Percentiles rank a stretch among this genome's conserved stretches.
These are phyloP conservation scores for Podospora pseudoanserina DNA, from an alignment of 495 filamentous ascomycete species.

Conservation along the genomic window DNA sequence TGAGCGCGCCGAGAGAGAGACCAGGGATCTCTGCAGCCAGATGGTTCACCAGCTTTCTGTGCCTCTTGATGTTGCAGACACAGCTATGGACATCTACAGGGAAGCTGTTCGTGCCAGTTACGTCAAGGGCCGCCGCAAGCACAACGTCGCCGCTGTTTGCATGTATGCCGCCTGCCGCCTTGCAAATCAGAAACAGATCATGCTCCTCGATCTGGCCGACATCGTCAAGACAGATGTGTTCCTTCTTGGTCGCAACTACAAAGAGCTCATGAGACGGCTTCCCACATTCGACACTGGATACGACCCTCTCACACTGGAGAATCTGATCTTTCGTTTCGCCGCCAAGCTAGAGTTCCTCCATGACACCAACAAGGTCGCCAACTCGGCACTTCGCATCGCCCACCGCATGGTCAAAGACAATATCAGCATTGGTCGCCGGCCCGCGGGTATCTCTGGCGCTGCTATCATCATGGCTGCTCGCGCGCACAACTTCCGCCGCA, in stretches of 20 bases:
- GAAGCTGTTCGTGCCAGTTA: slow-evolving; percentile 75
- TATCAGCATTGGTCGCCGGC: slow-evolving; percentile 89
- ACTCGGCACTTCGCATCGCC: slow-evolving; percentile 78
- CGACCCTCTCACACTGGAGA: slow-evolving; percentile 69
- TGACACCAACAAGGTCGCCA: slow-evolving; percentile 71
- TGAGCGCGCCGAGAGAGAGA: slow-evolving; percentile 69
- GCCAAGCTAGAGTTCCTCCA: slow-evolving; percentile 82
- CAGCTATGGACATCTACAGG: slow-evolving; percentile 70
- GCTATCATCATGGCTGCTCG: slow-evolving; percentile 90
- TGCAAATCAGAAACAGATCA: slow-evolving; percentile 56
- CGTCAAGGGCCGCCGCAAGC: slow-evolving; percentile 80
- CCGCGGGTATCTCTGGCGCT: slow-evolving; percentile 90
- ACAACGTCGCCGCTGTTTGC: slow-evolving; percentile 77
- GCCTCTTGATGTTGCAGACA: slow-evolving; percentile 54
- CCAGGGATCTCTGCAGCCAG: slow-evolving; percentile 41
- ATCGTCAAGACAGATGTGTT: slow-evolving; percentile 86
- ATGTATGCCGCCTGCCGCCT: slow-evolving; percentile 82
- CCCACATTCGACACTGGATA: slow-evolving; percentile 48
- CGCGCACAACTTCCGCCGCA: slow-evolving; percentile 95
- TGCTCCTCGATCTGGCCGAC: slow-evolving; percentile 96
- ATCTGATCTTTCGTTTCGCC: slow-evolving; percentile 85
- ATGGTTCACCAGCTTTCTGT: slow-evolving; percentile 52
- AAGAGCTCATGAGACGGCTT: slow-evolving; percentile 65
- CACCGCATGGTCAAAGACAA: slow-evolving; percentile 92
- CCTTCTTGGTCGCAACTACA: slow-evolving; percentile 78